Conservation (phyloP, 164 flowering plant species). For the Cinnamomum chago region DNA sequence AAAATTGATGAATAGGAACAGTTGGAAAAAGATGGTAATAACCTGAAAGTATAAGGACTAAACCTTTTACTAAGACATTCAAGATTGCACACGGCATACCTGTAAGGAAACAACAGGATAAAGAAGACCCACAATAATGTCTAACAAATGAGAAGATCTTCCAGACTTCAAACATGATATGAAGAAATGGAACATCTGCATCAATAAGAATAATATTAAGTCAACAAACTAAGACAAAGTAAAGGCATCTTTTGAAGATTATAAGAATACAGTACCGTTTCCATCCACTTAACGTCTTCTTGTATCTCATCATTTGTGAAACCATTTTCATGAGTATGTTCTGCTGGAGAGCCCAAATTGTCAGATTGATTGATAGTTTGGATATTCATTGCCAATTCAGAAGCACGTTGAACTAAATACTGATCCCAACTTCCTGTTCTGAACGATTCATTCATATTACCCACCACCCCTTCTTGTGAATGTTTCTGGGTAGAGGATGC, state of each 20-base stretch:
- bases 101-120: conserved; percentile 84
- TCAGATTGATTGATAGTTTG: conserved; percentile 51
- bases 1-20: no score
- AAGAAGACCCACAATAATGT: conserved; percentile 67
- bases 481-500: conserved; percentile 28
- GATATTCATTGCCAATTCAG: conserved; percentile 55
- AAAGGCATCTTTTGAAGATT: not conserved
- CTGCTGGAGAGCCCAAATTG: conserved; percentile 28
- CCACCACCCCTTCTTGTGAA: conserved; percentile 26
- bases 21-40: no score
- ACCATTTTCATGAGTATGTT: conserved; percentile 32
- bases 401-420: conserved; percentile 48
- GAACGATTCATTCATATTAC: conserved; percentile 12
- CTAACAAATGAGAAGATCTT: conserved; percentile 73
- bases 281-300: conserved; percentile 94
- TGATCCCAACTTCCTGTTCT: conserved; percentile 52
- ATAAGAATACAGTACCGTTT: conserved; percentile 57
- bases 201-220: conserved; percentile 1
- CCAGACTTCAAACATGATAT: conserved; percentile 89
- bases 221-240: not conserved
- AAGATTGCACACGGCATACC: conserved; percentile 39
- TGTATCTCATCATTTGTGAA: conserved; percentile 39
- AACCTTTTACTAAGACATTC: no score
- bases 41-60: no score
- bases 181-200: conserved; percentile 85